phyloP scores from a whole-genome alignment of 2,329 filamentous ascomycete species.

The Ceratocystiopsis brevicomis region DNA sequence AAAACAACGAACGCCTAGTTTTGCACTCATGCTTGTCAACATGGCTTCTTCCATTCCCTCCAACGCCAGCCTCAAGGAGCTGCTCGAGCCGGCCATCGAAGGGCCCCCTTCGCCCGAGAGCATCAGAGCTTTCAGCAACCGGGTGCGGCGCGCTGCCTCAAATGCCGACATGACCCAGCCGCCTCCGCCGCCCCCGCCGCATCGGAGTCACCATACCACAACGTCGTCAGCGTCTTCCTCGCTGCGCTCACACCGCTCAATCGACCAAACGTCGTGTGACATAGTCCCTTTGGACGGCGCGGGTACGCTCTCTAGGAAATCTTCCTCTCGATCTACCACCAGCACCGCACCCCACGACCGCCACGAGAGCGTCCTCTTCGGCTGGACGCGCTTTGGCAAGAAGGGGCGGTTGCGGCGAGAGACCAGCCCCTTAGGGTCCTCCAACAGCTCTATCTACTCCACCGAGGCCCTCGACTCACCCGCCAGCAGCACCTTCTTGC shows the following conservation, averaged over 20 bases:
- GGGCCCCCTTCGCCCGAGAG: slow-evolving; percentile 41
- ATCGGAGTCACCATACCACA: slow-evolving; percentile 22
- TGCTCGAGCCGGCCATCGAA: slow-evolving; percentile 39
- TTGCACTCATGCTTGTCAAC: too few relatives aligned
- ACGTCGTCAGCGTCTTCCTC: slow-evolving; percentile 38
- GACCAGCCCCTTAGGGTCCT: slow-evolving; percentile 27
- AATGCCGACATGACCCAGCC: too few relatives aligned
- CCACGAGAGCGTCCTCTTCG: neutral
- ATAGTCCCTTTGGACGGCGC: neutral
- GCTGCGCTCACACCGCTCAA: slow-evolving; percentile 24
- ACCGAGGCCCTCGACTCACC: slow-evolving; percentile 15
- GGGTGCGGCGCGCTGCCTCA: slow-evolving; percentile 28
- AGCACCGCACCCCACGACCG: slow-evolving; percentile 21
- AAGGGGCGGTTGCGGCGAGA: slow-evolving; percentile 32
- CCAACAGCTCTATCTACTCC: slow-evolving; percentile 29
- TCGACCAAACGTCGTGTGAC: slow-evolving; percentile 31
- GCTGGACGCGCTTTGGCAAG: slow-evolving; percentile 26
- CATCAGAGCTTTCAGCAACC: slow-evolving; percentile 37
- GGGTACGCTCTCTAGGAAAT: slow-evolving; percentile 28
- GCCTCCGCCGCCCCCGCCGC: too few relatives aligned
- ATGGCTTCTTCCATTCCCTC: slow-evolving; percentile 3
- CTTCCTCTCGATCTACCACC: slow-evolving; percentile 35
- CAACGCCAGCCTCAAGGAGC: slow-evolving; percentile 18
- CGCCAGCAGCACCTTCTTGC: too few relatives aligned
- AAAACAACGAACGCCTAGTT: too few relatives aligned